phyloP scores from a whole-genome alignment of 805 yeast species.

The Pichia exigua region DNA sequence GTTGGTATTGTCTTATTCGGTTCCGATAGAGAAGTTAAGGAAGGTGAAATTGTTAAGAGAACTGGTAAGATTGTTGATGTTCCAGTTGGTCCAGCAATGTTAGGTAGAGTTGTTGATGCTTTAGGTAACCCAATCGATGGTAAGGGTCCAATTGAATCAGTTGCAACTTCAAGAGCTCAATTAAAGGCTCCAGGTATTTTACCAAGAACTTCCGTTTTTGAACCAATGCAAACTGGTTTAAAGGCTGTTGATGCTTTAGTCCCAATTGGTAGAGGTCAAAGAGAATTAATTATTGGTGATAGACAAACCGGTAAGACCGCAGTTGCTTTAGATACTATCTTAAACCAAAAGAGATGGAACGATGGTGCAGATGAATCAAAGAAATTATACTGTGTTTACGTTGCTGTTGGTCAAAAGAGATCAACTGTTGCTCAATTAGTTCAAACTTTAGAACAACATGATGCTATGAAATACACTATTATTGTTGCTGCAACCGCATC shows the following conservation, averaged over 20 bases:
- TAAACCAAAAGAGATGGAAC: conserved; percentile 99
- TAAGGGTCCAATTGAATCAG: conserved; percentile 94
- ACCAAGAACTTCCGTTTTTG: conserved; percentile 97
- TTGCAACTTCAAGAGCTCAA: conserved; percentile 88
- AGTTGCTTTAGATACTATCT: conserved; percentile 95
- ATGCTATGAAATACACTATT: conserved; percentile 95
- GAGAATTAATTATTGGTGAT: conserved; percentile 99
- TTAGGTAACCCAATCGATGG: conserved; percentile 99
- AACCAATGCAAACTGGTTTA: conserved; percentile 99
- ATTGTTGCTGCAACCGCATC: conserved; percentile 99
- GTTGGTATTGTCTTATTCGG: conserved; percentile 99
- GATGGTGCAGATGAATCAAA: conserved; percentile 88
- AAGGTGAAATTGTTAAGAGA: conserved; percentile 99
- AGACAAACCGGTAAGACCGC: conserved; percentile 99
- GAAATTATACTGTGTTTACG: conserved; percentile 99
- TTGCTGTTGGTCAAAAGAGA: conserved; percentile 99
- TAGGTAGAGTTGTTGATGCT: conserved; percentile 99
- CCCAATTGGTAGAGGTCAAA: conserved; percentile 99
- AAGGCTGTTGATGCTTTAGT: conserved; percentile 98
- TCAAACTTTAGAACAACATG: conserved; percentile 97
- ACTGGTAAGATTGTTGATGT: conserved; percentile 99
- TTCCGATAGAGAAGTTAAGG: conserved; percentile 96
- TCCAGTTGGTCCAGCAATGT: conserved; percentile 95
- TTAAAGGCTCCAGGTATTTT: conserved; percentile 99
- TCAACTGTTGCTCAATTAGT: conserved; percentile 99